Evolutionary conservation across 176 grass and related monocot species (phyloP).

Genomic region (Pontederia crassipes): DNA sequence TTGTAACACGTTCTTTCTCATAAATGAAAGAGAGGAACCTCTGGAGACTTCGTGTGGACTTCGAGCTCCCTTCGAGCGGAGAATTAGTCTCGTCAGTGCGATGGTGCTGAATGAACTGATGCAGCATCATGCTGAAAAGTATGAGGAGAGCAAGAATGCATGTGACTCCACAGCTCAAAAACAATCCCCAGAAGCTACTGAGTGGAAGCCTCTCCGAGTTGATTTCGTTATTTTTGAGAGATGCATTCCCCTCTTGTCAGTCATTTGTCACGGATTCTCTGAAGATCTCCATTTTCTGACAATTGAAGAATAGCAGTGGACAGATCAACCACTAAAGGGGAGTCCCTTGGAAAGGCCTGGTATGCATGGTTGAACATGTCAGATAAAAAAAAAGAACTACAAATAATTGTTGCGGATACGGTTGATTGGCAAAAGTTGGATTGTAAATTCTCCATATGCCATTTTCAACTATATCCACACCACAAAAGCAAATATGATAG

Average conservation of each 20-base stretch:
- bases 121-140: slow-evolving; percentile 18
- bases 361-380: slow-evolving; percentile 10
- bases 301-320: slow-evolving; percentile 80
- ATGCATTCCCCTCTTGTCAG: slow-evolving; percentile 28
- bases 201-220: slow-evolving; percentile 45
- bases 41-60: not conserved
- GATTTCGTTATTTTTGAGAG: slow-evolving; percentile 26
- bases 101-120: not conserved
- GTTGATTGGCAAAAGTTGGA: not conserved
- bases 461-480: too few species aligned
- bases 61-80: not conserved
- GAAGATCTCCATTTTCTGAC: slow-evolving; percentile 74
- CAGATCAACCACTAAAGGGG: slow-evolving; percentile 59
- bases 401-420: not conserved
- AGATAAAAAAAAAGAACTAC: slow-evolving; percentile 3
- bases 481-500: too few species aligned
- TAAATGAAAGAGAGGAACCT: slow-evolving; percentile 9
- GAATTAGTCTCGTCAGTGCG: not conserved
- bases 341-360: slow-evolving; percentile 89
- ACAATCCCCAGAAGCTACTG: slow-evolving; percentile 75
- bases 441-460: too few species aligned
- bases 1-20: slow-evolving; percentile 2
- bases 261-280: slow-evolving; percentile 73
- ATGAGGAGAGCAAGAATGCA: slow-evolving; percentile 36
- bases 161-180: slow-evolving; percentile 53